Percentiles rank a stretch among this genome's conserved stretches.
phyloP scores from a whole-genome alignment of 2,329 filamentous ascomycete genomes.

The Colletotrichum sojae region DNA sequence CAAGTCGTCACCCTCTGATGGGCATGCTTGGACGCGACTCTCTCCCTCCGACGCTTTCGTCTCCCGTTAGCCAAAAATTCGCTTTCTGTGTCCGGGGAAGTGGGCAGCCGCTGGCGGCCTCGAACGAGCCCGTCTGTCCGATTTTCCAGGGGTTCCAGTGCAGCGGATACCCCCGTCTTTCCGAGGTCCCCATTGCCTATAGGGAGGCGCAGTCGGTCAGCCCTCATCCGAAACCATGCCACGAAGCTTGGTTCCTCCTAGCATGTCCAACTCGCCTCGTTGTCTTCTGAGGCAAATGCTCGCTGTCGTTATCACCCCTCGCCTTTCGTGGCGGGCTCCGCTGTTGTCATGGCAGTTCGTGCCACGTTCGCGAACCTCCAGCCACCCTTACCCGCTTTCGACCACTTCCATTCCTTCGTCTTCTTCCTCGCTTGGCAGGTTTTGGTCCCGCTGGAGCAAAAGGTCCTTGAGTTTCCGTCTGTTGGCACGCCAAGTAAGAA shows the following conservation, averaged over 20 bases:
- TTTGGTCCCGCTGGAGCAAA: constrained; percentile 59
- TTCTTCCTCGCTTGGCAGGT: constrained; percentile 60
- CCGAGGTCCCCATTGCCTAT: constrained; percentile 10
- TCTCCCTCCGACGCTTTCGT: constrained; percentile 33
- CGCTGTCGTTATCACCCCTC: neutral
- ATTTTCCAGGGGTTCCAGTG: neutral
- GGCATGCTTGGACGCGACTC: constrained; percentile 11
- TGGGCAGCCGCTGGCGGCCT: constrained; percentile 24
- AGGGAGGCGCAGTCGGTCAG: constrained; percentile 35
- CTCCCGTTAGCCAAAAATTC: constrained; percentile 2
- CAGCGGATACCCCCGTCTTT: constrained; percentile 21
- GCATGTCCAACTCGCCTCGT: constrained; percentile 21
- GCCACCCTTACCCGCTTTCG: constrained; percentile 7
- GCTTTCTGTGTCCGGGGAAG: constrained; percentile 34
- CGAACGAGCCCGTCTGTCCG: constrained; percentile 19
- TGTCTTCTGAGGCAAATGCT: neutral
- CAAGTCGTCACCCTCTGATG: constrained; percentile 13
- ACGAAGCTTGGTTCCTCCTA: constrained; percentile 28
- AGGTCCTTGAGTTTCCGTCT: constrained; percentile 60
- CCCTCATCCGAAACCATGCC: constrained; percentile 34
- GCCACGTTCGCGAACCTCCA: neutral
- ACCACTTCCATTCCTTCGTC: constrained; percentile 46
- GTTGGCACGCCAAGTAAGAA: constrained; percentile 60
- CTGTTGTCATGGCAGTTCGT: constrained; percentile 1
- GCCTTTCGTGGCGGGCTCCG: neutral